Evolutionary conservation across 352 stramenopile species (phyloP), one percentile per base, ranked within the genome.

Genomic region (Paralagenidium karlingii): DNA sequence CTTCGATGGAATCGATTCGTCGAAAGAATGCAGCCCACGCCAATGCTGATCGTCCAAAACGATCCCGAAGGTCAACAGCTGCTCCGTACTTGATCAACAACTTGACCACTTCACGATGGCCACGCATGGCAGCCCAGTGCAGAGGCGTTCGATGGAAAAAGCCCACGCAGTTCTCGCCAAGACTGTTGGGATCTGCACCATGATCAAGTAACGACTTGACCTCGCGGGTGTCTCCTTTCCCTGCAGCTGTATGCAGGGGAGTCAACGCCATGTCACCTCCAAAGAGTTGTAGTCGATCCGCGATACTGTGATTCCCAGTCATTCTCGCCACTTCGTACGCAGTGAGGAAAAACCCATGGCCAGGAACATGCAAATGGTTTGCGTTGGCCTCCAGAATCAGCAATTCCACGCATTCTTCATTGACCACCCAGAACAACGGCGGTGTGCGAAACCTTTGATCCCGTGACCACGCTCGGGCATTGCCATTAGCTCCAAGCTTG

Each of bases 81-180:
- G 58, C 68, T 22, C 71, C 67, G 39, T 70, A 84, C 18, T 49
- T 58, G 18, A 89, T 39, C 13, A 90, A 47, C n/a, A 82, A 30
- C 16, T 75, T 65, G 19, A 90, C 56, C 13, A 65, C 59, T 10
- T 60, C 47, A 0, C 58, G 51, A 34, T 87, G 55, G 3, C 76
- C 76, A 45, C 76, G 73, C 43, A 90, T 87, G 5, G 76, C 76
- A 11, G 76, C 70, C 75, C 75, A 89, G 26, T 89, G 75, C 8
- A 89, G 63, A 5, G 75, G 75, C 2, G 69, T 85, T 9, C 75
- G 71, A 10, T 55, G 49, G 38, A 83, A 85, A 24, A 67, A 79
- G 0, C 75, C 71, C 0, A 60, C 63, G 0, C 81, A 68, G 44
- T 85, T 68, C 44, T 90, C 76, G 5, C 76, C 76, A 11, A 86